A percentile compares a stretch with the other conserved stretches of the same genome.
Evolutionary conservation across 768 basidiomycete species (phyloP).

Genomic region (Mycena floridula): DNA sequence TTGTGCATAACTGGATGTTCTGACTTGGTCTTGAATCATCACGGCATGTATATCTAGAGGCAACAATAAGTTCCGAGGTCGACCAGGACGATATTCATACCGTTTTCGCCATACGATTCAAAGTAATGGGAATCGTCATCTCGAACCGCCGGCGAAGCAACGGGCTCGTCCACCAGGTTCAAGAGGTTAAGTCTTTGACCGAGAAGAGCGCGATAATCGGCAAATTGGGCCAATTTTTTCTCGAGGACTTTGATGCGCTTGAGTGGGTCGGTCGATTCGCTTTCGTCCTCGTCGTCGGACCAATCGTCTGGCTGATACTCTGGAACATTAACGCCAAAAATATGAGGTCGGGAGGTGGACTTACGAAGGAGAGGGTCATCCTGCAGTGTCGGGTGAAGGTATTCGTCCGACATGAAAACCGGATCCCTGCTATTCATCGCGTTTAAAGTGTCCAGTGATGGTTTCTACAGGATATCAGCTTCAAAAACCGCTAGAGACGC

Average conservation of each 20-base stretch:
- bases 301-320: slow-evolving; percentile 40
- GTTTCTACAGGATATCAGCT: slow-evolving; percentile 37
- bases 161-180: slow-evolving; percentile 33
- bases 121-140: slow-evolving; percentile 97
- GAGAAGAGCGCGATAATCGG: slow-evolving; percentile 56
- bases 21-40: slow-evolving; percentile 94
- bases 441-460: slow-evolving; percentile 36
- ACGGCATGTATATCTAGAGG: slow-evolving; percentile 91
- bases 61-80: neutral
- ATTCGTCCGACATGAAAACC: slow-evolving; percentile 70
- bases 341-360: slow-evolving; percentile 22
- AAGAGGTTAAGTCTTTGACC: slow-evolving; percentile 45
- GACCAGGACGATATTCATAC: slow-evolving; percentile 29
- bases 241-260: slow-evolving; percentile 51
- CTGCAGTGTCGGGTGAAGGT: slow-evolving; percentile 75
- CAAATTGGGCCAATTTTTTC: slow-evolving; percentile 50
- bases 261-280: slow-evolving; percentile 18
- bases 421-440: slow-evolving; percentile 50
- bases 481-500: slow-evolving; percentile 1
- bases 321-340: slow-evolving; percentile 1
- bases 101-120: slow-evolving; percentile 82
- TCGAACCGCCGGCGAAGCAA: slow-evolving; percentile 29
- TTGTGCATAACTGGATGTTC: slow-evolving; percentile 88
- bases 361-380: slow-evolving; percentile 88
- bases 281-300: slow-evolving; percentile 73